Evolutionary conservation across 208 protist species (phyloP).

Genomic region (Wallacemonas sp.): DNA sequence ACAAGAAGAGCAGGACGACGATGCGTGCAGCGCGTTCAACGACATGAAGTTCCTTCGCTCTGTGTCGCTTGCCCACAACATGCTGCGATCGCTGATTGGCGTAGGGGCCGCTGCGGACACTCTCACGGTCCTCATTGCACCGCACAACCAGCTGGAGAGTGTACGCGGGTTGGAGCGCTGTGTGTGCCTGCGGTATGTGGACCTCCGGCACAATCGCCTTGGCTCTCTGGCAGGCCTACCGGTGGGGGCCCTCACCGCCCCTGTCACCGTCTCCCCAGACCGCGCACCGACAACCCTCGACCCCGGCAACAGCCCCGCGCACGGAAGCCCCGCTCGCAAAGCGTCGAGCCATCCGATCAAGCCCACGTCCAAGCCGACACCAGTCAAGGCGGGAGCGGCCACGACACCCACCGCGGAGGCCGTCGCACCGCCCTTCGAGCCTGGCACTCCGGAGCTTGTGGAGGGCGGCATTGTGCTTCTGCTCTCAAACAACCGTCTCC

Average conservation of each 20-base stretch:
- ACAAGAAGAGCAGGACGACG: constrained; percentile 7
- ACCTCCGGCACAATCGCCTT: constrained; percentile 37
- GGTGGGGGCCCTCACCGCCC: background rate
- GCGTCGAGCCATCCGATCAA: background rate
- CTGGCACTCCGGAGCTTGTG: background rate
- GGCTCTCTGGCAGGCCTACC: constrained; percentile 31
- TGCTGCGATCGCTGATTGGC: constrained; percentile 25
- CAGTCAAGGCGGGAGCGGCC: background rate
- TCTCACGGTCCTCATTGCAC: constrained; percentile 33
- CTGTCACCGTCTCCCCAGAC: background rate
- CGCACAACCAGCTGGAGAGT: constrained; percentile 33
- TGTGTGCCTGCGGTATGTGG: constrained; percentile 27
- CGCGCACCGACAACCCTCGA: background rate
- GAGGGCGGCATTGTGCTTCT: constrained; percentile 20
- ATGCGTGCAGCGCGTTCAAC: constrained; percentile 20
- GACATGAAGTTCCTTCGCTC: constrained; percentile 18
- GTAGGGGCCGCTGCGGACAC: constrained; percentile 24
- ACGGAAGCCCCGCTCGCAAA: background rate
- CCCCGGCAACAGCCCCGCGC: no score
- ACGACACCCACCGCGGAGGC: background rate
- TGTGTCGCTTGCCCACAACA: constrained; percentile 29
- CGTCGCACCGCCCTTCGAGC: constrained; percentile 1
- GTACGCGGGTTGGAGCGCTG: constrained; percentile 34
- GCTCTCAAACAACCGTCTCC: constrained; percentile 18
- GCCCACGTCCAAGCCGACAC: constrained; percentile 1